A percentile compares a stretch with the other conserved stretches of the same genome.
Evolutionary conservation across 192 early-diverging fungal genomes (phyloP).

Genomic region (Coemansia nantahalensis): DNA sequence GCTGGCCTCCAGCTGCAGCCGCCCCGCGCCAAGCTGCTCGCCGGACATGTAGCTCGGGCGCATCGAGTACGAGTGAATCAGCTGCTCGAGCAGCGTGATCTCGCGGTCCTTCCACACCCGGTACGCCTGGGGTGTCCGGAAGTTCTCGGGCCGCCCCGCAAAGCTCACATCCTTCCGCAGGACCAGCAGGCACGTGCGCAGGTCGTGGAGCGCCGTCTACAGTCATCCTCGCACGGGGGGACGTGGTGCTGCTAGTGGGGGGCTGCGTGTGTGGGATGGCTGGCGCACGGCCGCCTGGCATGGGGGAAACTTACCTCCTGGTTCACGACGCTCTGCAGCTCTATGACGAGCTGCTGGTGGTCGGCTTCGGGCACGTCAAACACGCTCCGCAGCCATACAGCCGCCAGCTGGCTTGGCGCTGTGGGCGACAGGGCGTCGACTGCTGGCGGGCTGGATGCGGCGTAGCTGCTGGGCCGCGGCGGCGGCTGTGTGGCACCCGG

Average conservation of each 20-base stretch:
- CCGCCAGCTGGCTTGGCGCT: constrained; percentile 5
- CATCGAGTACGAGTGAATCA: constrained; percentile 41
- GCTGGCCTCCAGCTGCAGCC: constrained; percentile 35
- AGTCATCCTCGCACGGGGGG: too few relatives aligned
- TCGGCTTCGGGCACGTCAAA: constrained; percentile 38
- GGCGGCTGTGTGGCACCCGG: constrained; percentile 3
- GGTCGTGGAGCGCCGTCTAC: constrained; percentile 42
- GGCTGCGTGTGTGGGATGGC: too few relatives aligned
- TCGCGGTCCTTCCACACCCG: constrained; percentile 52
- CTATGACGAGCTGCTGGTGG: constrained; percentile 26
- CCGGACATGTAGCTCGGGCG: constrained; percentile 46
- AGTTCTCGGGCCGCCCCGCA: constrained; percentile 44
- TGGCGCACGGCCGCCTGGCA: too few relatives aligned
- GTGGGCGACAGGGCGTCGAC: constrained; percentile 5
- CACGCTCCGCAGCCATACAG: constrained; percentile 31
- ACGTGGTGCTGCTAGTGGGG: too few relatives aligned
- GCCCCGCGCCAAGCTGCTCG: constrained; percentile 30
- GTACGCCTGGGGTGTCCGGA: constrained; percentile 36
- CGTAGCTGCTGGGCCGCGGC: constrained; percentile 5
- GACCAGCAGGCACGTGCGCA: constrained; percentile 41
- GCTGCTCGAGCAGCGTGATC: constrained; percentile 46
- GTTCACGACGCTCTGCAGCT: constrained; percentile 38
- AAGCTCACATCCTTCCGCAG: constrained; percentile 47
- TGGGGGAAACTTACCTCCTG: constrained; percentile 50
- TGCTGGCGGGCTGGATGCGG: constrained; percentile 5